Conservation (phyloP, 2,329 filamentous ascomycete species). For the Apiospora malaysiana region DNA sequence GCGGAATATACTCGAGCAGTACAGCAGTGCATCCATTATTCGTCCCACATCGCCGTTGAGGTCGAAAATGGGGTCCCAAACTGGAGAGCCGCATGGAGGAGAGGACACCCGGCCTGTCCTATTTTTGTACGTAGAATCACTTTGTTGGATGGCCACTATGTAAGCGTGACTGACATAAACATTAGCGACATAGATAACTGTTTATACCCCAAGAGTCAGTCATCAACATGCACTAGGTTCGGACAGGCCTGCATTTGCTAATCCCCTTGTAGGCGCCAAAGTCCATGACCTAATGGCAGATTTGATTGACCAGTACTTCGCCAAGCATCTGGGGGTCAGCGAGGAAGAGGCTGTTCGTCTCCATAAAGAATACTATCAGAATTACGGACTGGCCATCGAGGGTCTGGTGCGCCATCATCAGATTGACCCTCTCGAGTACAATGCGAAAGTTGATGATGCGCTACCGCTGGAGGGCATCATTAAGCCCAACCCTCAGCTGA, state of each 20-base stretch:
- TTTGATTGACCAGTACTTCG: conserved; percentile 73
- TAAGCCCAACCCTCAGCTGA: conserved; percentile 76
- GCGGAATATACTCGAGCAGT: neutral
- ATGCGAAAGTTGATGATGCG: conserved; percentile 92
- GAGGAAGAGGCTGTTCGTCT: conserved; percentile 82
- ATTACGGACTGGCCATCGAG: conserved; percentile 96
- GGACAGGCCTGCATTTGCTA: conserved; percentile 27
- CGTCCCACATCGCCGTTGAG: neutral
- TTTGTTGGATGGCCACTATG: conserved; percentile 29
- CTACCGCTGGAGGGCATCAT: conserved; percentile 86
- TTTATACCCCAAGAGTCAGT: conserved; percentile 84
- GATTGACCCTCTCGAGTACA: conserved; percentile 95
- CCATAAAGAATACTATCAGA: conserved; percentile 91
- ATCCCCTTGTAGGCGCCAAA: conserved; percentile 61
- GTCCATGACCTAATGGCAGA: conserved; percentile 89
- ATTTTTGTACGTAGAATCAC: conserved; percentile 47
- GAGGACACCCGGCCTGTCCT: conserved; percentile 42
- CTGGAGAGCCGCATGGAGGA: conserved; percentile 31
- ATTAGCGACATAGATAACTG: conserved; percentile 97
- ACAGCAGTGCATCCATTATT: neutral
- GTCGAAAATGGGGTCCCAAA: conserved; percentile 37
- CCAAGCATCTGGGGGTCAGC: conserved; percentile 74
- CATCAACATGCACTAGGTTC: conserved; percentile 21
- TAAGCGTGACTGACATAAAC: conserved; percentile 32
- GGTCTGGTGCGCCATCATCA: conserved; percentile 92